Conservation (phyloP, 225 moss, liverwort and hornwort genomes). For the Antitrichia curtipendula region DNA sequence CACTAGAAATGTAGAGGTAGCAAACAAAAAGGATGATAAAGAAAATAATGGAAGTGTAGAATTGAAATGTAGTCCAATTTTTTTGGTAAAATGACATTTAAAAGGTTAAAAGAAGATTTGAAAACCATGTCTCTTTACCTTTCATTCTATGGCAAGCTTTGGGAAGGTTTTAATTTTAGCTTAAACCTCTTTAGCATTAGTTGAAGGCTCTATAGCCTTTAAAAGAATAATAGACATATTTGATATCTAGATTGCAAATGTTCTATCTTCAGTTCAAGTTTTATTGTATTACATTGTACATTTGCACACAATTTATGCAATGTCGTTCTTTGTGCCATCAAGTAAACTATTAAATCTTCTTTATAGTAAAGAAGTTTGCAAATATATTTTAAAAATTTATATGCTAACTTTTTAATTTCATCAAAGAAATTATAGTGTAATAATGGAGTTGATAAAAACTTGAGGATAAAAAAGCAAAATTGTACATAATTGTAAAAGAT, state of each 20-base stretch:
- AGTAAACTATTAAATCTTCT: too few relatives aligned
- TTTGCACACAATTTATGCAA: background rate
- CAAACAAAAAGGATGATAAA: background rate
- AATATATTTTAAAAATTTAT: background rate
- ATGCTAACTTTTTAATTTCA: accelerated
- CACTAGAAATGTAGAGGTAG: background rate
- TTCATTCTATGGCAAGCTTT: background rate
- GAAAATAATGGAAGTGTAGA: background rate
- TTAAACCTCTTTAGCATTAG: background rate
- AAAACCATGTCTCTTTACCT: background rate
- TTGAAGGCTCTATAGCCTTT: background rate
- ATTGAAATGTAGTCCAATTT: background rate
- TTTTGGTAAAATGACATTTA: background rate
- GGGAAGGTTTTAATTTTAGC: background rate
- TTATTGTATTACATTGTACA: background rate
- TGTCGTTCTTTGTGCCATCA: background rate
- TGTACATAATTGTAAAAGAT: too few relatives aligned
- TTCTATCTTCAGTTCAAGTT: background rate
- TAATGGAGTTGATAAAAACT: background rate
- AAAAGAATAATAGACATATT: too few relatives aligned
- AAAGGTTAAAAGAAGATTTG: background rate
- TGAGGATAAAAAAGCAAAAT: too few relatives aligned
- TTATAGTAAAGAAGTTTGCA: background rate
- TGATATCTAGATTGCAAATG: background rate
- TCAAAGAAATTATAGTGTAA: background rate